Evolutionary conservation across 176 grass and related monocot genomes (phyloP), one percentile per base, ranked within the genome.

Genomic region (Hsuehochloa calcarea): DNA sequence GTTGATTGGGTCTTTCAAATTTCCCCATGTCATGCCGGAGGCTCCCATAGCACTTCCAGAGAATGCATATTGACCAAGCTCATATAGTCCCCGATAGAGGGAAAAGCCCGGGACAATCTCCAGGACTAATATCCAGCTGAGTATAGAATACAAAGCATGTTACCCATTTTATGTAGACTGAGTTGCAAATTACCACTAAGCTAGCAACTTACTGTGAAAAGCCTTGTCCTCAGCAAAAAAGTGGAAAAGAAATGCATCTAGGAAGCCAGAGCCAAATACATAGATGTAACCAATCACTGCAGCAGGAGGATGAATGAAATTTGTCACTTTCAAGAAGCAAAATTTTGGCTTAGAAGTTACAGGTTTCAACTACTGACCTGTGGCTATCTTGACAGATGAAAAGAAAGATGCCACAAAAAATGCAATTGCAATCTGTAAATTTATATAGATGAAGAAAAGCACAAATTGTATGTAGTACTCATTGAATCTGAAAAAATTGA

Each of bases 101-200:
- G 93, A 92, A 86, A 95, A 90, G 75, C 85, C 90, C 15, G 90
- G 93, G 81, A 95, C 62, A 25, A 85, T 75, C 80, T 95, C 93
- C 88, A 92, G 84, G 26, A 95, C 70, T 79, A 93, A 70, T 66
- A 72, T 35, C 87, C 82, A 72, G 77, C 86, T 85, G 79, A 86
- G 44, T 74, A 3, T 34, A 72, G 12, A 75, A 79, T n/a, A 86
- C 20, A 69, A 89, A 78, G 12, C 10, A 67, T 78, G 31, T 78
- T 73, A 77, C 10, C 27, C 37, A 66, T 19, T 12, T 59, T 56
- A 74, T 87, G 51, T 68, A 79, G 75, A 59, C 49, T 6, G 16
- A 79, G 61, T 66, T 65, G 22, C 13, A 82, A 77, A 79, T 74
- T 64, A 69, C 34, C 72, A 39, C 49, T 55, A 52, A 34, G 68